Conservation (phyloP, 176 grass and related monocot genomes). For the Aegilops tauschii region DNA sequence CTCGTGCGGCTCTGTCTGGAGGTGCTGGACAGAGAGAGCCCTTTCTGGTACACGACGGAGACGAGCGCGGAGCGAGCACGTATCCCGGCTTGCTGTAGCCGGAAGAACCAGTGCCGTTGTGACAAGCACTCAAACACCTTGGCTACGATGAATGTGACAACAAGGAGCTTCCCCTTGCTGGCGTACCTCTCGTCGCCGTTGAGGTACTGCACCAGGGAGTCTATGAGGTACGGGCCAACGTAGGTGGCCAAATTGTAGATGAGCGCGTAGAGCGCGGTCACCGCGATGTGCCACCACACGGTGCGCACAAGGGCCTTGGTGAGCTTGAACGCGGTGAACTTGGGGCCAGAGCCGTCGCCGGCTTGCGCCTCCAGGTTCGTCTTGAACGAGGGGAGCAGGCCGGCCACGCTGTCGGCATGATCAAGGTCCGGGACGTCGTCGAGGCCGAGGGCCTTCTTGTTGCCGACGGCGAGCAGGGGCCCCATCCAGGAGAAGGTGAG, state of each 20-base stretch:
- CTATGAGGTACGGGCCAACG: slow-evolving; percentile 81
- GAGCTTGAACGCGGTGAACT: slow-evolving; percentile 66
- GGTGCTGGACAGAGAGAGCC: slow-evolving; percentile 54
- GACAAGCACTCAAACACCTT: slow-evolving; percentile 73
- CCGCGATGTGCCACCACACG: slow-evolving; percentile 47
- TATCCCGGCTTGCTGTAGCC: slow-evolving; percentile 54
- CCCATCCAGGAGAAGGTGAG: slow-evolving; percentile 85
- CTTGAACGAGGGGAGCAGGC: slow-evolving; percentile 57
- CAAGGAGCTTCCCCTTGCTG: slow-evolving; percentile 53
- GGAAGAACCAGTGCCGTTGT: slow-evolving; percentile 55
- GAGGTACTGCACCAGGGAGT: slow-evolving; percentile 85
- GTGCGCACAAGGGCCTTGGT: slow-evolving; percentile 63
- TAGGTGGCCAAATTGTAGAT: slow-evolving; percentile 66
- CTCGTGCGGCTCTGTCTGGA: slow-evolving; percentile 66
- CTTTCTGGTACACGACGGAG: slow-evolving; percentile 72
- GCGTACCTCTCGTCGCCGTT: slow-evolving; percentile 50
- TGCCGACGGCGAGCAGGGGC: slow-evolving; percentile 50
- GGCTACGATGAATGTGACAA: slow-evolving; percentile 55
- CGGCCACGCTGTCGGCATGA: slow-evolving; percentile 39
- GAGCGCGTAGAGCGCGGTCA: slow-evolving; percentile 64
- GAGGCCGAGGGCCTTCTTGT: slow-evolving; percentile 61
- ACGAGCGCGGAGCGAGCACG: slow-evolving; percentile 49
- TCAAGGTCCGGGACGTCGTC: slow-evolving; percentile 69
- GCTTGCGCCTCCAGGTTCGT: slow-evolving; percentile 44
- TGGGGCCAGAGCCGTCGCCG: background rate